A percentile compares a stretch with the other conserved stretches of the same genome.
Conservation (phyloP, 257 asterid genomes). For the Nicotiana obtusifolia region DNA sequence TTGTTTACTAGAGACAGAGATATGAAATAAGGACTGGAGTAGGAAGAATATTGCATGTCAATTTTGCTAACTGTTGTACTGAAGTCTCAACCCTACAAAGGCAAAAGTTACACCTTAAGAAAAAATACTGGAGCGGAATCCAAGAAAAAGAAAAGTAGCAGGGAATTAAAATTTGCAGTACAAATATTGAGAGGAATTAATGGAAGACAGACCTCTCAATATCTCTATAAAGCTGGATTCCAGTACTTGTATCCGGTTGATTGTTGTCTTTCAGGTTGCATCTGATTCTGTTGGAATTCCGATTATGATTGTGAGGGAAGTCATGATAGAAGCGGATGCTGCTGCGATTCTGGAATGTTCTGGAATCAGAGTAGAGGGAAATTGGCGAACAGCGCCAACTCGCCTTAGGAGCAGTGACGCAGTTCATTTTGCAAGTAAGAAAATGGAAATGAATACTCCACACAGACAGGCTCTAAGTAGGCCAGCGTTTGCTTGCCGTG, state of each 20-base stretch:
- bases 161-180: background rate
- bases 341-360: background rate
- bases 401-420: conserved; percentile 12
- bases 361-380: conserved; percentile 6
- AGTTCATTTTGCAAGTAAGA: background rate
- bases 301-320: conserved; percentile 7
- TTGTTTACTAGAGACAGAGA: too few relatives aligned
- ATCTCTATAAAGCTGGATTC: conserved; percentile 71
- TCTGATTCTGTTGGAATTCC: conserved; percentile 23
- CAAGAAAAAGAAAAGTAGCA: background rate
- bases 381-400: conserved; percentile 19
- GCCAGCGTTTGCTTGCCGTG: too few relatives aligned
- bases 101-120: background rate
- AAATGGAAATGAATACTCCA: background rate
- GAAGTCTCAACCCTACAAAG: background rate
- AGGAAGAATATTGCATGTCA: background rate
- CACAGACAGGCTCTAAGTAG: too few relatives aligned
- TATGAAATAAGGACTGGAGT: too few relatives aligned
- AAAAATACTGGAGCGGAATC: too few relatives aligned
- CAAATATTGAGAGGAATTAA: background rate
- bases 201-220: conserved; percentile 53
- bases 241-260: conserved; percentile 36
- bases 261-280: conserved; percentile 30
- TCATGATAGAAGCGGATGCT: background rate
- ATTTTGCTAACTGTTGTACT: background rate